phyloP scores from a whole-genome alignment of 805 yeast genomes.

The Ogataea degrootiae region DNA sequence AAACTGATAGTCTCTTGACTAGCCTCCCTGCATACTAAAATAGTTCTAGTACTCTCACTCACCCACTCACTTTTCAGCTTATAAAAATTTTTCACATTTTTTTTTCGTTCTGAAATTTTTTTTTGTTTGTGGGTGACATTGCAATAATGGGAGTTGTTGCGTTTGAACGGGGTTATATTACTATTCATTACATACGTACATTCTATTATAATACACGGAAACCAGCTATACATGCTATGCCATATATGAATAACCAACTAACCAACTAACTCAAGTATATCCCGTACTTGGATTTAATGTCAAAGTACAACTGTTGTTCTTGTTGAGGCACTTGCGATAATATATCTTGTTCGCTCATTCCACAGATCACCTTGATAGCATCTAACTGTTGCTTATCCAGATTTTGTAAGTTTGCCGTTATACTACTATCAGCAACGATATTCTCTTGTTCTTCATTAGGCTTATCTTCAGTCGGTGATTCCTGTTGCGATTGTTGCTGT shows the following conservation, averaged over 20 bases:
- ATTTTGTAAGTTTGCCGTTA: conserved; percentile 2
- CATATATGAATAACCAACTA: not conserved
- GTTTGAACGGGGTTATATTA: too few relatives aligned
- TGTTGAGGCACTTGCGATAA: conserved; percentile 11
- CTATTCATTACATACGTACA: too few relatives aligned
- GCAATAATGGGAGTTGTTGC: too few relatives aligned
- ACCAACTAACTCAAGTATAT: not conserved
- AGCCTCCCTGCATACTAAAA: too few relatives aligned
- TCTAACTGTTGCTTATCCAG: conserved; percentile 16
- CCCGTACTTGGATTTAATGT: conserved; percentile 20
- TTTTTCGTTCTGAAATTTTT: too few relatives aligned
- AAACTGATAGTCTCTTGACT: too few relatives aligned
- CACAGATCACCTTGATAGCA: conserved; percentile 20
- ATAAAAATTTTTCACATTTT: too few relatives aligned
- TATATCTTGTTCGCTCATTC: conserved; percentile 21
- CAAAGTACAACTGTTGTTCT: conserved; percentile 20
- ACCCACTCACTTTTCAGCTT: too few relatives aligned
- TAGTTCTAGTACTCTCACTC: too few relatives aligned
- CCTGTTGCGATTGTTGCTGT: not conserved
- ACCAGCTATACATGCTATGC: not conserved
- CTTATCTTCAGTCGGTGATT: not conserved
- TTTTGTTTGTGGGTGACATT: too few relatives aligned
- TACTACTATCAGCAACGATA: not conserved
- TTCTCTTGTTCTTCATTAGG: not conserved
- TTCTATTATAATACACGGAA: too few relatives aligned